Evolutionary conservation across 495 filamentous ascomycete genomes (phyloP).

Genomic region (Trichocladium antarcticum): DNA sequence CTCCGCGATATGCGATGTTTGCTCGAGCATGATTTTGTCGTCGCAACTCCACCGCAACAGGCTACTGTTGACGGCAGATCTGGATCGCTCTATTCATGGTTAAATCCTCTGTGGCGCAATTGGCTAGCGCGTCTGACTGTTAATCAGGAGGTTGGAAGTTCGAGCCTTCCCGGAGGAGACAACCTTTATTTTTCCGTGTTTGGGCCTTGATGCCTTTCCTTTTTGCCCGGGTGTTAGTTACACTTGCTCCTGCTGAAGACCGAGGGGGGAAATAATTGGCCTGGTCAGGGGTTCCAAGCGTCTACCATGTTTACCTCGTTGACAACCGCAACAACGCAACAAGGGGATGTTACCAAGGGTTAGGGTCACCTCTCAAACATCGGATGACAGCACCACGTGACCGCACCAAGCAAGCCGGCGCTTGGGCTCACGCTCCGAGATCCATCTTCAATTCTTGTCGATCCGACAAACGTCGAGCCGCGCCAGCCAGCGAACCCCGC

Average conservation of each 20-base stretch:
- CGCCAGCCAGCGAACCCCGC: background rate
- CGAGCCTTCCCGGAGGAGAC: conserved; percentile 12
- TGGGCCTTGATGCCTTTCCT: too few relatives aligned
- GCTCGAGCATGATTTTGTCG: too few relatives aligned
- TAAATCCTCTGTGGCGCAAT: conserved; percentile 12
- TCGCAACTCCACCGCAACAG: too few relatives aligned
- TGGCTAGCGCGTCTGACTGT: conserved; percentile 12
- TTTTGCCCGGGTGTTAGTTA: too few relatives aligned
- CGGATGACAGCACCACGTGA: background rate
- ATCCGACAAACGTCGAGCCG: background rate
- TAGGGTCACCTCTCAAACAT: too few relatives aligned
- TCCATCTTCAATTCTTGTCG: conserved; percentile 4
- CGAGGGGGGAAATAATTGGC: too few relatives aligned
- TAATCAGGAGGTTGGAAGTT: conserved; percentile 16
- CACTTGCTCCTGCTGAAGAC: too few relatives aligned
- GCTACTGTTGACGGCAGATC: background rate
- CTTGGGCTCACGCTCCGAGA: background rate
- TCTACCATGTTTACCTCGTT: too few relatives aligned
- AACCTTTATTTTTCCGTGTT: background rate
- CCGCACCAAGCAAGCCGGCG: background rate
- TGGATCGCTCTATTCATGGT: background rate
- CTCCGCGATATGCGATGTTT: too few relatives aligned
- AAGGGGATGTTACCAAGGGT: too few relatives aligned
- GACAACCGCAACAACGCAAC: too few relatives aligned
- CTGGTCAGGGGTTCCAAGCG: too few relatives aligned